Base-by-base conservation (phyloP, 1,284 basidiomycete genomes). In the Kwoniella shivajii region DNA sequence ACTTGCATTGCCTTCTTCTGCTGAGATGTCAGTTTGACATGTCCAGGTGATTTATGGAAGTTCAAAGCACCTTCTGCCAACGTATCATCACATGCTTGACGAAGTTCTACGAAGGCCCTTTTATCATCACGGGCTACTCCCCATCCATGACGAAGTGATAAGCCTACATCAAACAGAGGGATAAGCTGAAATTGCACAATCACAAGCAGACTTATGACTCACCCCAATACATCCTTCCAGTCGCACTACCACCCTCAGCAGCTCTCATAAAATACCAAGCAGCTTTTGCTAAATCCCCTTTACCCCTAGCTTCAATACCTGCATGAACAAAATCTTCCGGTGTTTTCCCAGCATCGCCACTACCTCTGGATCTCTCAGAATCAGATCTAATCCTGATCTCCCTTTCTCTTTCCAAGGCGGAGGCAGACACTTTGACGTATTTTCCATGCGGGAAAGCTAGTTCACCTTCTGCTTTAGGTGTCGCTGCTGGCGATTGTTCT, bases 221-320 rank as follows among this genome's bases (percentile, higher is more conserved):
- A 72, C 74, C 77, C 59, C 66, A 78, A 46, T 75, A 72, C 52
- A 78, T 74, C 56, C 68, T 62, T 5, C 77, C 77, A 0, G 69
- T 71, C n/a, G 68, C 46, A 45, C 69, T 73, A 3, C 76, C 76
- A 3, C 59, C 63, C 53, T 78, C 72, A 20, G 74, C 73, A 41
- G 77, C 74, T 59, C 69, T 72, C 65, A 74, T 68, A 54, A 78
- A 78, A 44, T 73, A 69, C 62, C 69, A 77, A 38, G 75, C 74
- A 11, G 68, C 67, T 41, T 72, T 74, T 9, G 74, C 63, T 34
- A 73, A 38, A 59, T 77, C 73, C 9, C 73, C 73, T 30, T 65
- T 66, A 4, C 65, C 63, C 37, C 70, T 66, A 2, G 72, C 68
- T 39, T 69, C 69, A n/a, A 73, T 56, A 0, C 71, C 75, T 3